Base-by-base conservation (phyloP, 176 grass and related monocot species). In the Alopecurus myosuroides region DNA sequence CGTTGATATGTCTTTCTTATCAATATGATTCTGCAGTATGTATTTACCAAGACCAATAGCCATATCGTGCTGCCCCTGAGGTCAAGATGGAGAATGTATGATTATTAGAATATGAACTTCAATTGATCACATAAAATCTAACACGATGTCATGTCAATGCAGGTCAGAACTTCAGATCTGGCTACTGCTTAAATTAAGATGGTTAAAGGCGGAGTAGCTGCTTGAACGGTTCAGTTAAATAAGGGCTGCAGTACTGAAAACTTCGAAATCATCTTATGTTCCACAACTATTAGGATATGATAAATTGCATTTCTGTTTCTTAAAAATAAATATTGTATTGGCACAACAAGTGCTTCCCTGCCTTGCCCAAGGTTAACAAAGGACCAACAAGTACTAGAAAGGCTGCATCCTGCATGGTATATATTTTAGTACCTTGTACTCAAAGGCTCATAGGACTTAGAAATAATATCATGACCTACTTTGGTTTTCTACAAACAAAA, bases 21-120 rank as follows among this genome's bases (percentile, higher is more conserved):
- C 84, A 65, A 88, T 41, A 79, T 93, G 88, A 44, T 93, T 98
- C 77, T 93, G 85, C 74, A 94, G 58, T 68, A 98, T 88, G 80
- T 94, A 94, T 77, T 86, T 92, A 31, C 90, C 92, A 40, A 94
- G 90, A 93, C 79, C 93, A 78, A 98, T 91, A 84, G 95, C 92
- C 92, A 91, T 91, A 87, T 91, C 92, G 93, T 94, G 88, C 74
- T 91, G 92, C 64, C 95, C 95, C 85, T 98, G 92, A 87, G 95
- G 92, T 70, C 92, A 74, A 98, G 81, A 82, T 89, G 61, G 11
- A 79, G 15, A 79, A 67, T 70, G 31, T 20, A 78, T n/a, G 55
- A 44, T 39, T 77, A 86, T 63, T 63, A 62, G 31, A 77, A 84
- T 60, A 87, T 29, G 23, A 75, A 46, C 46, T 68, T 30, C 36